These are phyloP conservation scores for Nakaseomyces uthaithaninus DNA, from an alignment of 1,139 yeast species.

Conservation along the genomic window DNA sequence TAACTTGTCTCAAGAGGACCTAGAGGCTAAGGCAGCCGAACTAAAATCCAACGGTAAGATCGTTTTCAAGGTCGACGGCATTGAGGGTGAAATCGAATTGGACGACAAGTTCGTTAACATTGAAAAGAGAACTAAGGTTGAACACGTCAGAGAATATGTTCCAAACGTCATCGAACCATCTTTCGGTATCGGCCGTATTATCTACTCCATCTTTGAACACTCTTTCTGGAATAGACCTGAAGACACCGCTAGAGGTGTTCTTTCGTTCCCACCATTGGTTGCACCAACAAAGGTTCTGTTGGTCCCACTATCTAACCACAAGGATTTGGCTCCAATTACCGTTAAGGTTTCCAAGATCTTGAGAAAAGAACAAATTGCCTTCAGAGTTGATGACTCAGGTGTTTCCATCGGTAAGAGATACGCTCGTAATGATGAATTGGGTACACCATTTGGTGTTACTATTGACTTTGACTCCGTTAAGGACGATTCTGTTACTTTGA, in stretches of 20 bases:
- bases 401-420: constrained; percentile 98
- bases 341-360: constrained; percentile 59
- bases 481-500: constrained; percentile 85
- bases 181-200: constrained; percentile 96
- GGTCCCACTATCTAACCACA: constrained; percentile 85
- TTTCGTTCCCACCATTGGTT: constrained; percentile 89
- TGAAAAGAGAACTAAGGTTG: constrained; percentile 70
- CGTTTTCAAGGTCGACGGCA: constrained; percentile 50
- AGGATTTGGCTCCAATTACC: constrained; percentile 71
- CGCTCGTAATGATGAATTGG: constrained; percentile 97
- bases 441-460: constrained; percentile 98
- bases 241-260: constrained; percentile 81
- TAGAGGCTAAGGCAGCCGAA: constrained; percentile 67
- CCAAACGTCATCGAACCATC: constrained; percentile 99
- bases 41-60: constrained; percentile 57
- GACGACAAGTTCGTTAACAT: constrained; percentile 65
- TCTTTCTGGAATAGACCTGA: constrained; percentile 92
- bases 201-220: constrained; percentile 90
- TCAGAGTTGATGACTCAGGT: constrained; percentile 94
- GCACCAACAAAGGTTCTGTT: constrained; percentile 97
- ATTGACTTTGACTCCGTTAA: constrained; percentile 91
- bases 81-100: constrained; percentile 59
- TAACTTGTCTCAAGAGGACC: constrained; percentile 75
- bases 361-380: constrained; percentile 78
- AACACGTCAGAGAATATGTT: constrained; percentile 88